Conservation (phyloP, 1,284 basidiomycete genomes). For the Leccinum pachyderme region DNA sequence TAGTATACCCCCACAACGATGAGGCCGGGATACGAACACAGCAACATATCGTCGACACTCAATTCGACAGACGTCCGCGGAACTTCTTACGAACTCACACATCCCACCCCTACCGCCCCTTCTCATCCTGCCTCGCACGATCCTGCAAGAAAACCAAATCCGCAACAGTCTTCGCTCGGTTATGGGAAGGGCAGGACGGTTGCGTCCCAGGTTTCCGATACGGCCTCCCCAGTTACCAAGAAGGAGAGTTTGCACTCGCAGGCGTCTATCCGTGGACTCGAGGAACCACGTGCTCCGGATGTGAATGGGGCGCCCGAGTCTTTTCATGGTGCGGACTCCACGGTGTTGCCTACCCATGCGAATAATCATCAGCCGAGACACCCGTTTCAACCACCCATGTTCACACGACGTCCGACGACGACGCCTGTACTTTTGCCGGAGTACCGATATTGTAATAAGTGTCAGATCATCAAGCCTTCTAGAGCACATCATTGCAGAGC, state of each 20-base stretch:
- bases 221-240: constrained; percentile 12
- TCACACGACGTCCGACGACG: constrained; percentile 33
- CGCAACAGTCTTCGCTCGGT: constrained; percentile 23
- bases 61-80: constrained; percentile 27
- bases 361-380: constrained; percentile 4
- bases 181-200: constrained; percentile 21
- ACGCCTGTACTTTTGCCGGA: constrained; percentile 46
- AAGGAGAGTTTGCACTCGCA: constrained; percentile 18
- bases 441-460: constrained; percentile 49
- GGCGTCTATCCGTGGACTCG: constrained; percentile 12
- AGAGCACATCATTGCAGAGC: constrained; percentile 62
- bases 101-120: constrained; percentile 16
- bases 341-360: constrained; percentile 10
- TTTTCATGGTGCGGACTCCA: constrained; percentile 3
- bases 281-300: constrained; percentile 20
- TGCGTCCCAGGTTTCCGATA: constrained; percentile 10
- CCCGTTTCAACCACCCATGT: constrained; percentile 6
- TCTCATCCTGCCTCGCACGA: constrained; percentile 15
- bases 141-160: constrained; percentile 8
- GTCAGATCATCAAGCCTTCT: constrained; percentile 54
- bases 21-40: constrained; percentile 23
- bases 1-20: constrained; percentile 26
- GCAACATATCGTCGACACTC: constrained; percentile 20
- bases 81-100: constrained; percentile 27
- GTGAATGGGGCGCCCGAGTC: constrained; percentile 9